Evolutionary conservation across 495 filamentous ascomycete genomes (phyloP), one percentile per base, ranked within the genome.

Genomic region (Penicillium desertorum): DNA sequence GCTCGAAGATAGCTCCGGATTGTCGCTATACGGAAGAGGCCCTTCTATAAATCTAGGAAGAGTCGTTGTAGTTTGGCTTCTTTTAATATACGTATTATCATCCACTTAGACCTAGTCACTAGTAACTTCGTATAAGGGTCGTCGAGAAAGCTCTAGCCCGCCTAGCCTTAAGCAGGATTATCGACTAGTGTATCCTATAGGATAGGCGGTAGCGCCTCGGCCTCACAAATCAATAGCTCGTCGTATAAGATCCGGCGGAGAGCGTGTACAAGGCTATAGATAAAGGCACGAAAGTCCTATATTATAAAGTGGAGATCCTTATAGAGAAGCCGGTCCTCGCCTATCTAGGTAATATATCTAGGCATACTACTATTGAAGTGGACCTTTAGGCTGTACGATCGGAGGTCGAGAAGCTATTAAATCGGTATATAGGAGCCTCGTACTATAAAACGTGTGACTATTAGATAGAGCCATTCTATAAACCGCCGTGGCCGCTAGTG

Each of bases 371-470:
- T 72, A 44, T 62, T 72, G 48, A 68, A 72, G 61, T 69, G 41
- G 43, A 73, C 63, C 61, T 70, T 70, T 17, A 70, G 53, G 17
- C 66, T 32, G 54, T 72, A 74, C 30, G 39, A 71, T 0, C 54
- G 61, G 48, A 64, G 65, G 61, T 71, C 46, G 5, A 72, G 59
- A 17, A 70, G 20, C 37, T 14, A 54, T 44, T 54, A 25, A n/a
- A 66, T 56, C 0, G 54, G 57, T 8, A 51, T 47, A 19, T 60
- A 12, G 4, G 39, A 54, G 2, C 57, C 45, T 17, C 37, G 41
- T 16, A 62, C 45, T 32, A 63, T 66, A 34, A 66, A 62, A 5
- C 6, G 4, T 2, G 45, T 22, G 3, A 53, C 39, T n/a, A 59
- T 57, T 29, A 22, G 23, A 42, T 23, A 22, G 1, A 65, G 11